These are phyloP conservation scores for Beauveria varroae DNA, from an alignment of 2,329 filamentous ascomycete genomes.

Conservation along the genomic window DNA sequence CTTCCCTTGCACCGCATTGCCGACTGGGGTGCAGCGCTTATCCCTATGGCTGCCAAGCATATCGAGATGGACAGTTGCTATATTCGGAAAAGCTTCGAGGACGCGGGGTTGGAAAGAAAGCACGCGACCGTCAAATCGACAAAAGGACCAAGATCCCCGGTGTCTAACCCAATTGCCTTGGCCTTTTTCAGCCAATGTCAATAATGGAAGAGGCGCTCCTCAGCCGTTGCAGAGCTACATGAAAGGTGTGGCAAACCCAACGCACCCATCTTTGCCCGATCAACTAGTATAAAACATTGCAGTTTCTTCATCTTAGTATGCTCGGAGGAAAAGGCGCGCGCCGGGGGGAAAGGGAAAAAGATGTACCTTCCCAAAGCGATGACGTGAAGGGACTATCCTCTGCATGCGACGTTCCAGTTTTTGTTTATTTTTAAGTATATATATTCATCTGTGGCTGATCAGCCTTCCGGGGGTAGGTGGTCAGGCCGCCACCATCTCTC, in stretches of 20 bases:
- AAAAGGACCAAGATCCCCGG: background rate
- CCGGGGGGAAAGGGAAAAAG: background rate
- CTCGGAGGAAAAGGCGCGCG: background rate
- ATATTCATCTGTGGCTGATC: background rate
- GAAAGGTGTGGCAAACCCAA: slow-evolving; percentile 1
- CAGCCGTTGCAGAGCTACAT: background rate
- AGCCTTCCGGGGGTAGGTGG: background rate
- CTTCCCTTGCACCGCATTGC: background rate
- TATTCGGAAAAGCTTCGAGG: background rate
- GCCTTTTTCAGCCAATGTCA: background rate
- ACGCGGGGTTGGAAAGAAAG: background rate
- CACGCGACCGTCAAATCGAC: background rate
- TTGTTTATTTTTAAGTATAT: background rate
- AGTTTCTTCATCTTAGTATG: background rate
- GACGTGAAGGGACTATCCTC: background rate
- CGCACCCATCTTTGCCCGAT: background rate
- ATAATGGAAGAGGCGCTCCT: background rate
- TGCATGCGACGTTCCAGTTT: slow-evolving; percentile 4
- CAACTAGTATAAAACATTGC: background rate
- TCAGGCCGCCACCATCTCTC: background rate
- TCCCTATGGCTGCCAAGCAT: background rate
- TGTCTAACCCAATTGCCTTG: background rate
- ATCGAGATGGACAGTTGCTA: slow-evolving; percentile 5
- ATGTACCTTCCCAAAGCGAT: background rate
- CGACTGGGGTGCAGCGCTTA: background rate